Base-by-base conservation (phyloP, 2,329 filamentous ascomycete species). In the Neofusicoccum sp. region DNA sequence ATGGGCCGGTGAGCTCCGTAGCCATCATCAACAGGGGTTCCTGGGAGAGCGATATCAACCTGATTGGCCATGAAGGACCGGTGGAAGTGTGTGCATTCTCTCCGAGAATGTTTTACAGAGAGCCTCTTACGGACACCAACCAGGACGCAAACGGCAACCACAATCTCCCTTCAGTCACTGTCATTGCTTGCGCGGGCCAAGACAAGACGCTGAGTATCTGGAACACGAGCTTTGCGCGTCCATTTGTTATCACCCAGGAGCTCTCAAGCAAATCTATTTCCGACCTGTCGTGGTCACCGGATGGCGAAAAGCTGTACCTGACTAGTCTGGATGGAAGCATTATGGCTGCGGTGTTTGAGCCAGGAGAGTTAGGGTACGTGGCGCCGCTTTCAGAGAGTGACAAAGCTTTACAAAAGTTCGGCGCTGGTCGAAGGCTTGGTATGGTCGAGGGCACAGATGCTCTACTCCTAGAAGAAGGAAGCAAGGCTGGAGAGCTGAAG, bases 1-100 rank as follows among this genome's bases (percentile, higher is more conserved):
- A 99, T 71, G 95, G 95, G 0, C 96, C 95, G 1, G 95, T 99
- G 26, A 97, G 91, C 77, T 96, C 93, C 0, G 93, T 98, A 33
- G 93, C 95, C 4, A 98, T 99, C 62, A 91, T 99, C 60, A 92
- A 95, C 71, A 89, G 95, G 67, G 89, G 90, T 16, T 85, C 86
- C 38, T 99, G 96, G 95, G 92, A 96, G 69, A 92, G 91, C 65
- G 92, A 99, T 70, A 98, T 98, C 77, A 97, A 96, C 73, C 76
- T 99, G 63, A 97, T 99, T 63, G 95, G 95, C 7, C 95, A 99
- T 72, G 95, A 99, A 80, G 93, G 91, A 0, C 95, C 95, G 0
- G 95, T 96, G 0, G 95, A 99, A 77, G 95, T 99, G 3, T 97
- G 93, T 79, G 91, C 95, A 66, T 99, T 99, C 73, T 97, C 95